These are phyloP conservation scores for Pugionium cornutum DNA, from an alignment of 345 rosid species.

Conservation along the genomic window DNA sequence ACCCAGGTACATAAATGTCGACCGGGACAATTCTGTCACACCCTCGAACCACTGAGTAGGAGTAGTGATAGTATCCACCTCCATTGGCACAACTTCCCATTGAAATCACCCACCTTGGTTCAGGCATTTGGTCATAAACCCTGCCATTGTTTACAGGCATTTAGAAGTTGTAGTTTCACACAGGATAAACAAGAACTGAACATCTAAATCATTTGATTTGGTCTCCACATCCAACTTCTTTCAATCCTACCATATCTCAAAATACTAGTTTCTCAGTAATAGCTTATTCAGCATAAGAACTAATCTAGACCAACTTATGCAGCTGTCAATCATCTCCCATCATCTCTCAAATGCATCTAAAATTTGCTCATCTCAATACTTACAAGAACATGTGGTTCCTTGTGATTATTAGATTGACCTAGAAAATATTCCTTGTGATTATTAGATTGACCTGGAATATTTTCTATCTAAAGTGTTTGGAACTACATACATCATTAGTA, in stretches of 20 bases:
- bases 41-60: conserved; percentile 94
- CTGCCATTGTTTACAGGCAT: conserved; percentile 47
- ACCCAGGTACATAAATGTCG: conserved; percentile 94
- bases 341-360: not conserved
- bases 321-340: not conserved
- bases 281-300: not conserved
- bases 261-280: not conserved
- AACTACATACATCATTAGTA: not conserved
- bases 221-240: not conserved
- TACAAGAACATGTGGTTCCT: not conserved
- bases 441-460: not conserved
- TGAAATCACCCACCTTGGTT: conserved; percentile 97
- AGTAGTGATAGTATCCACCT: conserved; percentile 98
- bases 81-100: conserved; percentile 99
- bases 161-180: conserved; percentile 16
- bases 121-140: conserved; percentile 99
- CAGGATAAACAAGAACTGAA: conserved; percentile 1
- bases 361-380: not conserved
- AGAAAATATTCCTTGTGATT: conserved; percentile 13
- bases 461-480: not conserved
- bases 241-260: not conserved
- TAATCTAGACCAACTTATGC: not conserved
- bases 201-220: not conserved
- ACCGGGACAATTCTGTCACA: conserved; percentile 98
- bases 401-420: not conserved